Base-by-base conservation (phyloP, 352 stramenopile species). In the Phytophthora vignae region DNA sequence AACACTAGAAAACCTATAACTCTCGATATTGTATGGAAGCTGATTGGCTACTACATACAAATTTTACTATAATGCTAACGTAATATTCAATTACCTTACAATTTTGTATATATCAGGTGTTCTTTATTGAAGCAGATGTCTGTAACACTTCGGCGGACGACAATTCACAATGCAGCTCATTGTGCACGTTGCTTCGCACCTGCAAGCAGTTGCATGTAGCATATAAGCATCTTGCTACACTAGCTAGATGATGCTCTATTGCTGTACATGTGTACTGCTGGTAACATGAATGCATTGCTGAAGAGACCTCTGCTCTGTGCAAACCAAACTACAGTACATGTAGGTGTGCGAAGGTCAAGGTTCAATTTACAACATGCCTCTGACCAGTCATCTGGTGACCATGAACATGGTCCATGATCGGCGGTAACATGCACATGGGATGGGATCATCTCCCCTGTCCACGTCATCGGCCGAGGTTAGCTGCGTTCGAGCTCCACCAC, bases 341-440 rank as follows among this genome's bases (percentile, higher is more conserved):
- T n/a, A n/a, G 38, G 10, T 55, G 25, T 29, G 25, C 10, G 27
- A 44, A 21, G 15, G 25, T 54, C 49, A 36, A 12, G 10, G 12
- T 57, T 36, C 27, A 57, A n/a, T 8, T 44, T n/a, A 12, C 17
- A 17, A 49, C 33, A 31, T 60, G 55, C 33, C 19, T 49, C 2
- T 60, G 55, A 17, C 55, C 55, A 38, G 22, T 61, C 55, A 61
- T 61, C 55, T 61, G 55, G 9, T 61, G 17, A 52, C 42, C 55
- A 61, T 22, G 38, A 25, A 25, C 22, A 25, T 25, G 22, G 22
- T 25, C 22, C 22, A 25, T 25, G 22, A 25, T 25, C 22, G 22
- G 22, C 22, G 22, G 22, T 25, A 25, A 25, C 27, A 44, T 50
- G 31, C 10, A 46, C 29, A 15, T 22, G 54, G 31, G 22, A 53